Percentiles rank a stretch among this genome's conserved stretches.
Evolutionary conservation across 192 early-diverging fungal species (phyloP).

Genomic region (Geranomyces michiganensis): DNA sequence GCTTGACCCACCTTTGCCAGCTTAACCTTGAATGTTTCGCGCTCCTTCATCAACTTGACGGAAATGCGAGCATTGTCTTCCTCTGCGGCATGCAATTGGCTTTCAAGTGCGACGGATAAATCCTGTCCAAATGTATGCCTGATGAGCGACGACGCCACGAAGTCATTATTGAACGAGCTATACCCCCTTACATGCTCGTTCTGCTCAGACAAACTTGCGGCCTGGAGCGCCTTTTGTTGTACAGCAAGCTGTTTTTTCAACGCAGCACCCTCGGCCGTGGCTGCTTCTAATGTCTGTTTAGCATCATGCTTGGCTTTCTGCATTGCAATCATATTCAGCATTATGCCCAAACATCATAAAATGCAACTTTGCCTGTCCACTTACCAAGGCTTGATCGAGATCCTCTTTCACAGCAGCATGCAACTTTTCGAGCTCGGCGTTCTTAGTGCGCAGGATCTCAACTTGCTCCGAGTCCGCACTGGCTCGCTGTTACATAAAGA

Average conservation of each 20-base stretch:
- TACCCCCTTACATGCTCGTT: not conserved
- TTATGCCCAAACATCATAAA: not conserved
- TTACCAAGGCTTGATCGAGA: not conserved
- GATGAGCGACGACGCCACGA: not conserved
- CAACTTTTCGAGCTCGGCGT: not conserved
- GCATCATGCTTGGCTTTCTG: constrained; percentile 1
- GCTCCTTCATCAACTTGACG: constrained; percentile 46
- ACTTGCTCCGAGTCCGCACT: not conserved
- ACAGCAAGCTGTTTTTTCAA: not conserved
- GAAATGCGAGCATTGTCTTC: constrained; percentile 37
- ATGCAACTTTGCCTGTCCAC: not conserved
- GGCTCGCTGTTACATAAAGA: not conserved
- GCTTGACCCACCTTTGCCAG: constrained; percentile 43
- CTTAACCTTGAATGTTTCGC: constrained; percentile 44
- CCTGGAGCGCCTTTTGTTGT: not conserved
- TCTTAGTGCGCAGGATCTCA: not conserved
- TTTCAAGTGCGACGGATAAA: not conserved
- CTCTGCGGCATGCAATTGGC: constrained; percentile 25
- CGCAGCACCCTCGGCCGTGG: not conserved
- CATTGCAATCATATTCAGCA: not conserved
- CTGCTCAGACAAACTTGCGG: not conserved
- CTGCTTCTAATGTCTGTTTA: not conserved
- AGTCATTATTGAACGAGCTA: not conserved
- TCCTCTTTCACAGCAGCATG: not conserved
- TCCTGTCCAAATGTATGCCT: not conserved